These are phyloP conservation scores for Aspergillus sp. DNA, from an alignment of 2,329 filamentous ascomycete genomes.

Conservation along the genomic window DNA sequence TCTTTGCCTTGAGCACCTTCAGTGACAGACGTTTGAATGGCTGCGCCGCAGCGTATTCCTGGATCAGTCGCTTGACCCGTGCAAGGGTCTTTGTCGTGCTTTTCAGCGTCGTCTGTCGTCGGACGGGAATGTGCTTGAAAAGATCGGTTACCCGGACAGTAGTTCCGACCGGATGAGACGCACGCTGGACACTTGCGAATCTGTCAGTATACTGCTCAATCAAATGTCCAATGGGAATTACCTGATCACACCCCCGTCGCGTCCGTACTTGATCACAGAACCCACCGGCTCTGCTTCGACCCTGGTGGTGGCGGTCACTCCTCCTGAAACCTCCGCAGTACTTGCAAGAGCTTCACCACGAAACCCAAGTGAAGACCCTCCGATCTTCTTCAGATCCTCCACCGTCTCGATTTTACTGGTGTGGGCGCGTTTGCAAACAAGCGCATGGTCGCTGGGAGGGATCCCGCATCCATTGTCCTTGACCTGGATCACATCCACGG, in stretches of 20 bases:
- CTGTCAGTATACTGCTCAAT: background rate
- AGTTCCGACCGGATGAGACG: constrained; percentile 60
- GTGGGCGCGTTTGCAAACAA: constrained; percentile 58
- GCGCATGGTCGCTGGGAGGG: constrained; percentile 51
- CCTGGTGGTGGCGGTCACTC: constrained; percentile 55
- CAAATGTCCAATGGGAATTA: constrained; percentile 20
- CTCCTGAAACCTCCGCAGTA: constrained; percentile 57
- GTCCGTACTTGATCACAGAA: constrained; percentile 50
- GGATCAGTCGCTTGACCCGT: constrained; percentile 54
- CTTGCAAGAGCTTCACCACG: constrained; percentile 65
- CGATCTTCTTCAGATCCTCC: constrained; percentile 55
- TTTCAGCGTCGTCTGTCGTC: constrained; percentile 56
- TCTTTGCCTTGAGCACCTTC: constrained; percentile 58
- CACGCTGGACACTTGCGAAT: constrained; percentile 31
- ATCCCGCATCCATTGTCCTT: constrained; percentile 66
- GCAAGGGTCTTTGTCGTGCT: constrained; percentile 48
- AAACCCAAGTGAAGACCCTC: constrained; percentile 61
- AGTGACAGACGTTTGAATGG: constrained; percentile 56
- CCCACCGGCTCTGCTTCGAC: constrained; percentile 58
- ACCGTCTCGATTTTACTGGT: constrained; percentile 64
- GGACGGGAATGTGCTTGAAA: constrained; percentile 59
- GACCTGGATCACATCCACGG: constrained; percentile 61
- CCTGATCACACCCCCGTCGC: constrained; percentile 50
- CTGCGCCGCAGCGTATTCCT: constrained; percentile 60
- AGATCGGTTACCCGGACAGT: constrained; percentile 58